phyloP scores from a whole-genome alignment of 495 filamentous ascomycete species.

The Penicillium desertorum region DNA sequence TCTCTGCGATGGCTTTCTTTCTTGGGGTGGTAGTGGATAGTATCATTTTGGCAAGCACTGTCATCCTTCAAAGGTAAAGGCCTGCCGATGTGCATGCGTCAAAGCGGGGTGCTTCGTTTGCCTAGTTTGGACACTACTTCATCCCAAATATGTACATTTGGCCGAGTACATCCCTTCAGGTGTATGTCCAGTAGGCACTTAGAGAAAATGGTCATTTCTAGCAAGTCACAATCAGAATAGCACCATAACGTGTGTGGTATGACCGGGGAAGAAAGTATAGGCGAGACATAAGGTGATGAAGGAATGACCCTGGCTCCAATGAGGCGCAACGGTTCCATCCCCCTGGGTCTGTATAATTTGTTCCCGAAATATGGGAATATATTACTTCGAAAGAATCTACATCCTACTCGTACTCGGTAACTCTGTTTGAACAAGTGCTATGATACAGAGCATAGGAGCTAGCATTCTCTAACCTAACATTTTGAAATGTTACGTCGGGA shows the following conservation, averaged over 20 bases:
- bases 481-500: not conserved
- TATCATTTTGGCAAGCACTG: not conserved
- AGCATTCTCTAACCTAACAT: not conserved
- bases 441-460: not conserved
- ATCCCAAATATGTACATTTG: not conserved
- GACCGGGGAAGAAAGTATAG: not conserved
- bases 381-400: not conserved
- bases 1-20: slow-evolving; percentile 3
- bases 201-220: not conserved
- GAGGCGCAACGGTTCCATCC: slow-evolving; percentile 34
- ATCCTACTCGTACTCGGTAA: not conserved
- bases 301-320: slow-evolving; percentile 10
- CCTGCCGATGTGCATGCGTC: not conserved
- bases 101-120: slow-evolving; percentile 6
- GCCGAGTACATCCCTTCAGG: not conserved
- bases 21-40: slow-evolving; percentile 2
- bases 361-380: not conserved
- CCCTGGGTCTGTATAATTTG: slow-evolving; percentile 14
- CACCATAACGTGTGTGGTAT: not conserved
- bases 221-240: not conserved
- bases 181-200: not conserved
- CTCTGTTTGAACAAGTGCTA: not conserved
- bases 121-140: not conserved
- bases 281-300: not conserved
- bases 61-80: not conserved